Base-by-base conservation (phyloP, 2,329 filamentous ascomycete species). In the Ascochyta viciae-villosae region DNA sequence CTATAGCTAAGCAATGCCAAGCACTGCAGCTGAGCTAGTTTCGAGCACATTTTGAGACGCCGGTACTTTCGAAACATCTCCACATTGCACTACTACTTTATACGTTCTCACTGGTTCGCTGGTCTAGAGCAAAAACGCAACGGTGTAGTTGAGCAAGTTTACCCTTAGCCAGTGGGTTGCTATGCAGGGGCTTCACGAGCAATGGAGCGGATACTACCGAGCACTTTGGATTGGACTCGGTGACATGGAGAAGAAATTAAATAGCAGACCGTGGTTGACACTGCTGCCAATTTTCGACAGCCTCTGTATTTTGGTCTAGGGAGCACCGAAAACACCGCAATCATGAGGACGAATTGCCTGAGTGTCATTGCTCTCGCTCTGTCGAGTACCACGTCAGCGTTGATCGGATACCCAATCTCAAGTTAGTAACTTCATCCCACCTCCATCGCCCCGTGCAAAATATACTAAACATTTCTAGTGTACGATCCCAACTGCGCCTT, bases 401-500 rank as follows among this genome's bases (percentile, higher is more conserved):
- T 57, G 23, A 48, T 57, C 7, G 54, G 48, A 6, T 57, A 43
- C 31, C 40, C 40, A n/a, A 57, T 35, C 22, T 37, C 15, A 7
- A 57, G 54, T 57, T 10, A 47, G 48, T 43, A 7, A 13, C 24
- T 38, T 3, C 4, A 12, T 12, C 31, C 6, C 19, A n/a, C 13
- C 4, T 15, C 31, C 22, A 3, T 8, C 24, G 3, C 7, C 37
- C 8, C 8, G 8, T 22, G n/a, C 15, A 29, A 7, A 27, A 13
- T 23, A 26, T 10, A 22, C 40, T 42, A 10, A 13, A 43, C 19
- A 12, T 3, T 2, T 1, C 12, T 5, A 47, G 54, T 54, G 45
- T 61, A 56, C 34, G 24, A 61, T 19, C 58, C 54, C 4, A 47
- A 38, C 8, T 71, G 67, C 47, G 65, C 60, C 13, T 67, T 60